These are phyloP conservation scores for Saccharomycopsis babjevae DNA, from an alignment of 805 yeast genomes.

Conservation along the genomic window DNA sequence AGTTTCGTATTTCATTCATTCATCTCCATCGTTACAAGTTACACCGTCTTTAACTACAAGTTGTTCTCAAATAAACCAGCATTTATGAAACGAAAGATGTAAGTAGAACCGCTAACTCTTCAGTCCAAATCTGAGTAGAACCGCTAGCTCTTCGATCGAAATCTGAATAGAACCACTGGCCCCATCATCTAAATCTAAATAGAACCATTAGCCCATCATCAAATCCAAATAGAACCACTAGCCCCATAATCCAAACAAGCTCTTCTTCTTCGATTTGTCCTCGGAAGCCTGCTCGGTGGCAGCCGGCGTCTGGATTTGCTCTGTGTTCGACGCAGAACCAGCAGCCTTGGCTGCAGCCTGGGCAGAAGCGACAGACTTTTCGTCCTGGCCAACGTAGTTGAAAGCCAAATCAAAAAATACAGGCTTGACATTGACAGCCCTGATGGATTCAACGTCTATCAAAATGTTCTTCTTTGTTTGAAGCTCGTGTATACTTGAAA, in stretches of 20 bases:
- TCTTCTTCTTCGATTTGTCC: conserved; percentile 41
- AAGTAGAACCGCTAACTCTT: too few relatives aligned
- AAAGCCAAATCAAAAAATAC: conserved; percentile 85
- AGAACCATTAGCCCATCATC: too few relatives aligned
- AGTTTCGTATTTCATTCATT: too few relatives aligned
- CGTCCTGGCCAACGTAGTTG: conserved; percentile 52
- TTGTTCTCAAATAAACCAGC: too few relatives aligned
- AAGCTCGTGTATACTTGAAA: conserved; percentile 23
- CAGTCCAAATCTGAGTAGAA: too few relatives aligned
- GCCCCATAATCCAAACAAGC: conserved; percentile 69
- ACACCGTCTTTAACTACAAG: too few relatives aligned
- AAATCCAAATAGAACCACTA: conserved; percentile 26
- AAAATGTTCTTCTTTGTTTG: conserved; percentile 10
- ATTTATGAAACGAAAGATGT: too few relatives aligned
- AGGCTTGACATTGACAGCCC: conserved; percentile 71
- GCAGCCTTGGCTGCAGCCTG: not conserved
- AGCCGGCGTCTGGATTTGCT: conserved; percentile 4
- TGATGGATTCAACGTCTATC: conserved; percentile 27
- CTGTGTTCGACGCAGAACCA: conserved; percentile 8
- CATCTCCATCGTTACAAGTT: too few relatives aligned
- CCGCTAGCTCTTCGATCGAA: too few relatives aligned
- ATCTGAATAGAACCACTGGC: too few relatives aligned
- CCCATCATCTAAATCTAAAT: too few relatives aligned
- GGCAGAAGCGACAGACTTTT: conserved; percentile 18
- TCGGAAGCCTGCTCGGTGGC: not conserved